Base-by-base conservation (phyloP, 768 basidiomycete genomes). In the Lyophyllum shimeji region DNA sequence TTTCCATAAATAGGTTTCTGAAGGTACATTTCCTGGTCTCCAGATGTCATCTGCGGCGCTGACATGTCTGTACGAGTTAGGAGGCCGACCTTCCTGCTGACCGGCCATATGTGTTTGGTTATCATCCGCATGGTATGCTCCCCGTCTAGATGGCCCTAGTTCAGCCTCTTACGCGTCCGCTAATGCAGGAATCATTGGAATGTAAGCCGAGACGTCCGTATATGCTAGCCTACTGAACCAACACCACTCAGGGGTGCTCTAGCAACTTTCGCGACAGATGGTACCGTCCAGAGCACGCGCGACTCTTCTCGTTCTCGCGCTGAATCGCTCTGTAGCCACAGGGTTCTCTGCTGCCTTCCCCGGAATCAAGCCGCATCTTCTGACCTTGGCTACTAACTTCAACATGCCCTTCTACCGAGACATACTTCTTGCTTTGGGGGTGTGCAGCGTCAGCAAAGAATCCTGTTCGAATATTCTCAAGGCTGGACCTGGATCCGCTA, bases 261-360 rank as follows among this genome's bases (percentile, higher is more conserved):
- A 40, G 91, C 91, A 9, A 98, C 94, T n/a, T 98, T 99, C 63
- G 96, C 86, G 2, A 95, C 95, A 20, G 96, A 98, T 77, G 89
- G 93, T 87, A 50, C 18, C 62, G 60, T 23, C 44, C 39, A 27
- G n/a, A 24, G 40, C n/a, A 24, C 43, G 42, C 39, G 43, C 37
- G 18, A 50, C 59, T 46, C 6, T 3, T 37, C 60, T 39, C 20
- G 12, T 20, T 51, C 18, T 39, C 37, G n/a, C 11, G 18, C 50
- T 56, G 42, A 56, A 51, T 20, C 24, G 18, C 15, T 15, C 53
- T 13, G 21, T 58, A 92, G 95, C 89, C 31, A 95, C 93, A 1
- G 91, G 91, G 7, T 98, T 98, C 74, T 95, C 95, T 2, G 71
- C 78, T 29, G 83, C 84, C 33, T 98, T 94, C 68, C 96, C 97